Conservation (phyloP, 768 basidiomycete genomes). For the Leucocoprinus birnbaumii region DNA sequence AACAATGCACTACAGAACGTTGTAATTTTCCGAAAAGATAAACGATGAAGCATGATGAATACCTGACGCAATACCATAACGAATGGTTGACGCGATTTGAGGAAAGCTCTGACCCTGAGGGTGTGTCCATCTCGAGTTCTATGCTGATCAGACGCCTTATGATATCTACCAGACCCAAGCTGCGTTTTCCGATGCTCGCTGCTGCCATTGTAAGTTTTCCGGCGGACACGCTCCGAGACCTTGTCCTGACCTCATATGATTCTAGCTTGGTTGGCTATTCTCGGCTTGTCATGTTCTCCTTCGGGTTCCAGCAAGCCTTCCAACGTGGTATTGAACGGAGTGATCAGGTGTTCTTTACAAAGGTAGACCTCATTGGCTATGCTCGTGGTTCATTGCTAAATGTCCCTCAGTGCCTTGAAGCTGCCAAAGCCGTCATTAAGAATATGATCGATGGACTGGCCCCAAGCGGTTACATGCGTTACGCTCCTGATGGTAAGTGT, state of each 20-base stretch:
- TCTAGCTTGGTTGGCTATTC: slow-evolving; percentile 71
- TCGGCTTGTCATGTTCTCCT: slow-evolving; percentile 82
- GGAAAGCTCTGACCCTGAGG: slow-evolving; percentile 55
- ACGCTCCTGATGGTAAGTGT: slow-evolving; percentile 67
- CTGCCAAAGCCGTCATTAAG: slow-evolving; percentile 65
- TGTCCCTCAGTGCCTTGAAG: slow-evolving; percentile 55
- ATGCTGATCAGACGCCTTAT: background rate
- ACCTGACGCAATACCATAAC: slow-evolving; percentile 55
- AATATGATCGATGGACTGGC: slow-evolving; percentile 64
- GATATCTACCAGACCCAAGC: slow-evolving; percentile 42
- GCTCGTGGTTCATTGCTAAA: background rate
- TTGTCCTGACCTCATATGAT: background rate
- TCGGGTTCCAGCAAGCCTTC: slow-evolving; percentile 83
- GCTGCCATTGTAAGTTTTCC: slow-evolving; percentile 65
- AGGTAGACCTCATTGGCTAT: slow-evolving; percentile 35
- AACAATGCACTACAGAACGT: slow-evolving; percentile 39
- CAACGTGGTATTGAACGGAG: slow-evolving; percentile 61
- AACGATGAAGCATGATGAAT: slow-evolving; percentile 58
- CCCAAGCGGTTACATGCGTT: slow-evolving; percentile 75
- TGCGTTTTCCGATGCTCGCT: slow-evolving; percentile 61
- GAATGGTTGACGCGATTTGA: slow-evolving; percentile 64
- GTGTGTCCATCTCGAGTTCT: slow-evolving; percentile 26
- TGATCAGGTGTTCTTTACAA: slow-evolving; percentile 66
- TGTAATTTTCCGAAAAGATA: slow-evolving; percentile 64
- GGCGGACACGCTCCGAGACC: background rate